phyloP scores from a whole-genome alignment of 192 early-diverging fungal species.

The Phycomyces blakesleeanus region DNA sequence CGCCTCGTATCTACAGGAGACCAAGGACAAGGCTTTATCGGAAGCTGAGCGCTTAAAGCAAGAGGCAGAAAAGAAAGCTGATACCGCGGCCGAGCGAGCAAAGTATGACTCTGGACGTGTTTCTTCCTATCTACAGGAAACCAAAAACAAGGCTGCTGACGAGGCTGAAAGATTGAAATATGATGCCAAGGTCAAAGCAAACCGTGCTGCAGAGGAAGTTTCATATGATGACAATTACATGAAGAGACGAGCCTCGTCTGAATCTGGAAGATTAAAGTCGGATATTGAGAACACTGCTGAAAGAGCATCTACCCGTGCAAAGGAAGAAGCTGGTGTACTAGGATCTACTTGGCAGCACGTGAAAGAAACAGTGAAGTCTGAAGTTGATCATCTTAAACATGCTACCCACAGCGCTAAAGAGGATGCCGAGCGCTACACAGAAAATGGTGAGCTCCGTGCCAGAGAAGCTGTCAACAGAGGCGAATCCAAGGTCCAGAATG shows the following conservation, averaged over 20 bases:
- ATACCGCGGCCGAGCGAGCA: not conserved
- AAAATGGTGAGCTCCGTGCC: not conserved
- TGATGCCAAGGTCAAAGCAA: not conserved
- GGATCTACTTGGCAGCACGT: not conserved
- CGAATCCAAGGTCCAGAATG: not conserved
- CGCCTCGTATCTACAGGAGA: not conserved
- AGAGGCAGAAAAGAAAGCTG: not conserved
- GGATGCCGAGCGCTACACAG: not conserved
- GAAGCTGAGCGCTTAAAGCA: conserved; percentile 7
- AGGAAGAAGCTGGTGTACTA: not conserved
- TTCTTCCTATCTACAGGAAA: not conserved
- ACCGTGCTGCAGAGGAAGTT: not conserved
- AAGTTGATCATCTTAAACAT: not conserved
- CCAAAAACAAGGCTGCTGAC: not conserved
- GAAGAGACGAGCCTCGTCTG: not conserved
- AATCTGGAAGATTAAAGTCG: not conserved
- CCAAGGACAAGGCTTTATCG: conserved; percentile 1
- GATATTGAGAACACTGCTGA: not conserved
- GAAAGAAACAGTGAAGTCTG: not conserved
- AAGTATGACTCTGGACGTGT: not conserved
- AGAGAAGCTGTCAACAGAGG: not conserved
- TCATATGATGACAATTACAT: not conserved
- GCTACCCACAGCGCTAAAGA: not conserved
- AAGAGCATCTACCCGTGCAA: not conserved
- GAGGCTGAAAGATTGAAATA: conserved; percentile 4